Conservation (phyloP, 352 stramenopile genomes). For the Thalassiosira hispida region DNA sequence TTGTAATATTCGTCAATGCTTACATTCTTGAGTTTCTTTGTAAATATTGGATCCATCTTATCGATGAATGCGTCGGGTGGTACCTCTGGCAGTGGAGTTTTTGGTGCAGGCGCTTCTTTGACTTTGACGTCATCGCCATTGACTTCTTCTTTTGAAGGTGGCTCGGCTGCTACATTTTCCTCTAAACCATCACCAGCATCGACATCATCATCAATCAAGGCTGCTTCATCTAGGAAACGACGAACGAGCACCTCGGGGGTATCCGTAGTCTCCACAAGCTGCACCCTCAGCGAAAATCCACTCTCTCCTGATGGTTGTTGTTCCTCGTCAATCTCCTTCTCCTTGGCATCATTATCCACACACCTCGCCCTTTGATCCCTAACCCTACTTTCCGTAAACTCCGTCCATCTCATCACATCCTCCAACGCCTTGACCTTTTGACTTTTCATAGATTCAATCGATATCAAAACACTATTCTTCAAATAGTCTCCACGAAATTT, state of each 20-base stretch:
- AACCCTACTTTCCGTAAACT: slow-evolving; percentile 30
- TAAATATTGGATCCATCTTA: slow-evolving; percentile 72
- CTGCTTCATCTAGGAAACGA: slow-evolving; percentile 17
- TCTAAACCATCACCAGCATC: slow-evolving; percentile 7
- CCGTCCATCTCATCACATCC: slow-evolving; percentile 48
- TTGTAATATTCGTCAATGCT: slow-evolving; percentile 69
- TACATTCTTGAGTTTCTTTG: slow-evolving; percentile 64
- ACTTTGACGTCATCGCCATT: slow-evolving; percentile 23
- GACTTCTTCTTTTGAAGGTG: slow-evolving; percentile 20
- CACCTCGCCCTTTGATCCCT: slow-evolving; percentile 43
- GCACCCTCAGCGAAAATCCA: slow-evolving; percentile 47
- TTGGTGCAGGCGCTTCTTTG: not conserved
- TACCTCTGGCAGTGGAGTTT: slow-evolving; percentile 19
- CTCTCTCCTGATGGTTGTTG: slow-evolving; percentile 17
- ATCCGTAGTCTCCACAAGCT: slow-evolving; percentile 34
- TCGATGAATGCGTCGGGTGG: slow-evolving; percentile 33
- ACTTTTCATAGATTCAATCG: slow-evolving; percentile 14
- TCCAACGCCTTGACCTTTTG: slow-evolving; percentile 12
- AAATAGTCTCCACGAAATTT: slow-evolving; percentile 16
- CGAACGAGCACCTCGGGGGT: slow-evolving; percentile 56
- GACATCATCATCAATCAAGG: not conserved
- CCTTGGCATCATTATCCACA: slow-evolving; percentile 29
- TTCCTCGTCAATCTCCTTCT: too few species aligned
- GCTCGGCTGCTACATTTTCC: slow-evolving; percentile 15
- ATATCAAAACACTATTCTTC: slow-evolving; percentile 1